A percentile compares a stretch with the other conserved stretches of the same genome.
Evolutionary conservation across 202 grass and related monocot genomes (phyloP).

Genomic region (Dendrocalamus latiflorus): DNA sequence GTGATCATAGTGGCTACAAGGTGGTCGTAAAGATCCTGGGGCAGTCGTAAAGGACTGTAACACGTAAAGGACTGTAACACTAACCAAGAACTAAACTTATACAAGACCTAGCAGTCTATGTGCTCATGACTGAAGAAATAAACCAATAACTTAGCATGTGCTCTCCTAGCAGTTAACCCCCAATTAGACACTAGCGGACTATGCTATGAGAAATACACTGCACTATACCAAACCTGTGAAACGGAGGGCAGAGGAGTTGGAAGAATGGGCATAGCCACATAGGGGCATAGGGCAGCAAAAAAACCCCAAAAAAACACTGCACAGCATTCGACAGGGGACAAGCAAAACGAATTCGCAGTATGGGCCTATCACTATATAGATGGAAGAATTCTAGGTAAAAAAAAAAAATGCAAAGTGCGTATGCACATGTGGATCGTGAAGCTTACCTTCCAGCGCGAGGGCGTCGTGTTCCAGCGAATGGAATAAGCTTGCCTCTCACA

Average conservation of each 20-base stretch:
- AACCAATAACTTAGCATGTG: neutral
- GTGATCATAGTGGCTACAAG: no score
- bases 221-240: conserved; percentile 24
- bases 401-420: conserved; percentile 3
- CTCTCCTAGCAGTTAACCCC: neutral
- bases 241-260: neutral
- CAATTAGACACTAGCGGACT: neutral
- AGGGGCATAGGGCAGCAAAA: conserved; percentile 10
- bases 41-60: no score
- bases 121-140: neutral
- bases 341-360: neutral
- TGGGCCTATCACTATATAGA: neutral
- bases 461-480: conserved; percentile 19
- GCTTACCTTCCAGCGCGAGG: conserved; percentile 39
- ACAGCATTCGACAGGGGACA: neutral
- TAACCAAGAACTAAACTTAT: conserved; percentile 6
- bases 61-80: no score
- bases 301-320: neutral
- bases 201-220: neutral
- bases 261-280: conserved; percentile 6
- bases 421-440: conserved; percentile 39
- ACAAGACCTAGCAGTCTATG: neutral
- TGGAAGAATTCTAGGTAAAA: neutral
- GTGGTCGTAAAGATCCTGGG: no score
- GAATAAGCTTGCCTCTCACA: conserved; percentile 36